These are phyloP conservation scores for Isabelozyma heimii DNA, from an alignment of 805 yeast genomes.

Conservation along the genomic window DNA sequence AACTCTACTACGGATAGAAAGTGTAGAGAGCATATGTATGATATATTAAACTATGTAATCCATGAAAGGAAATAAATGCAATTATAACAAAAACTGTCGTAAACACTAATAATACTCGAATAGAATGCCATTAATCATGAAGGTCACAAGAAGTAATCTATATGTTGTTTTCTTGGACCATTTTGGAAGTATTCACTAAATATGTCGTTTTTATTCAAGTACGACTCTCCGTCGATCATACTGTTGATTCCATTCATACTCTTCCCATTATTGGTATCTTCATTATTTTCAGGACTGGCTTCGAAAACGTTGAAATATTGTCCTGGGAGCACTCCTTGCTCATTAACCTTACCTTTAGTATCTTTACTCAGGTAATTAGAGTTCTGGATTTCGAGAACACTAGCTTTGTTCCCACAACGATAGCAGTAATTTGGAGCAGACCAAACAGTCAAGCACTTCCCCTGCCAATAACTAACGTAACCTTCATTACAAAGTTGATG, in stretches of 20 bases:
- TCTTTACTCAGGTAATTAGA: constrained; percentile 38
- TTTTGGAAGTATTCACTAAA: constrained; percentile 26
- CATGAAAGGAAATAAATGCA: not conserved
- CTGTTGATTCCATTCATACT: constrained; percentile 33
- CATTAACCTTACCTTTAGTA: constrained; percentile 2
- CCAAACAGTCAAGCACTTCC: constrained; percentile 95
- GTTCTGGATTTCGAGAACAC: constrained; percentile 80
- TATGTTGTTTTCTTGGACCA: constrained; percentile 34
- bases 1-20: constrained; percentile 64
- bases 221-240: constrained; percentile 1
- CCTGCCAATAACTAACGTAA: constrained; percentile 85
- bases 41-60: constrained; percentile 1
- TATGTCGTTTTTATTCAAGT: constrained; percentile 15
- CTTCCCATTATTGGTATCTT: constrained; percentile 45
- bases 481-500: constrained; percentile 98
- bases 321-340: constrained; percentile 38
- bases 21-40: not conserved
- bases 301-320: constrained; percentile 91
- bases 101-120: not conserved
- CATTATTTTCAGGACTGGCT: constrained; percentile 91
- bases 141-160: constrained; percentile 49
- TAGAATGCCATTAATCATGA: not conserved
- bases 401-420: constrained; percentile 94
- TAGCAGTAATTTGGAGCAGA: constrained; percentile 98
- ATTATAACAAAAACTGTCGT: not conserved